Conservation (phyloP, 2,329 filamentous ascomycete genomes). For the Aspergillus amoenus region DNA sequence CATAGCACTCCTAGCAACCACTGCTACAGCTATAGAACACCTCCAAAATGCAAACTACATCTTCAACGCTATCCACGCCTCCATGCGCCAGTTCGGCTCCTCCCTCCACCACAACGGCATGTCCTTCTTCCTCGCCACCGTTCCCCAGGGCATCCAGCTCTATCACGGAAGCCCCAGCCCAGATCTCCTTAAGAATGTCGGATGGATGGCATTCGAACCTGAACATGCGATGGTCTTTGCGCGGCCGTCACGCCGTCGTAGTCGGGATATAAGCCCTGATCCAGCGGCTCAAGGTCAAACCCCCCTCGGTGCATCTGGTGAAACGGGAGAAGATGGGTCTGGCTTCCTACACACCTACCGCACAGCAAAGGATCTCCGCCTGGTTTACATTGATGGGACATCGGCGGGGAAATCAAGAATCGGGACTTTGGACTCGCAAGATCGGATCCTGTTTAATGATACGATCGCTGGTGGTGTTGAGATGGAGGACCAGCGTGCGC, state of each 20-base stretch:
- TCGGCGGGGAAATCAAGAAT: constrained; percentile 63
- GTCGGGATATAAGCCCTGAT: background rate
- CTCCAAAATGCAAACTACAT: constrained; percentile 59
- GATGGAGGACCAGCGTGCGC: constrained; percentile 44
- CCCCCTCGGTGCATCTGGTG: too few relatives aligned
- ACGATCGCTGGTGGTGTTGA: constrained; percentile 11
- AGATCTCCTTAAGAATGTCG: constrained; percentile 52
- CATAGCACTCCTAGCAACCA: background rate
- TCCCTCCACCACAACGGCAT: constrained; percentile 74
- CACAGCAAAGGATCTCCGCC: constrained; percentile 55
- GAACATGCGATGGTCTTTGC: constrained; percentile 72
- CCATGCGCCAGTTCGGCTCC: constrained; percentile 72
- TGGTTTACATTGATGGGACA: constrained; percentile 71
- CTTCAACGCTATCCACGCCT: constrained; percentile 71
- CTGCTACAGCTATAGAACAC: background rate
- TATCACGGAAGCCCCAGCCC: constrained; percentile 62
- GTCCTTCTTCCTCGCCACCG: constrained; percentile 64
- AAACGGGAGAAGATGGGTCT: background rate
- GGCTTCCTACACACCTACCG: constrained; percentile 69
- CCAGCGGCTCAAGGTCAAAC: too few relatives aligned
- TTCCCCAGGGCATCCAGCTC: constrained; percentile 64
- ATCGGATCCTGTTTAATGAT: constrained; percentile 56
- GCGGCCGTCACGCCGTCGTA: constrained; percentile 9
- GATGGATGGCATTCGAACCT: constrained; percentile 76
- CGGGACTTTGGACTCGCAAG: constrained; percentile 68